Base-by-base conservation (phyloP, 495 filamentous ascomycete species). In the Hapsidospora chrysogenum region DNA sequence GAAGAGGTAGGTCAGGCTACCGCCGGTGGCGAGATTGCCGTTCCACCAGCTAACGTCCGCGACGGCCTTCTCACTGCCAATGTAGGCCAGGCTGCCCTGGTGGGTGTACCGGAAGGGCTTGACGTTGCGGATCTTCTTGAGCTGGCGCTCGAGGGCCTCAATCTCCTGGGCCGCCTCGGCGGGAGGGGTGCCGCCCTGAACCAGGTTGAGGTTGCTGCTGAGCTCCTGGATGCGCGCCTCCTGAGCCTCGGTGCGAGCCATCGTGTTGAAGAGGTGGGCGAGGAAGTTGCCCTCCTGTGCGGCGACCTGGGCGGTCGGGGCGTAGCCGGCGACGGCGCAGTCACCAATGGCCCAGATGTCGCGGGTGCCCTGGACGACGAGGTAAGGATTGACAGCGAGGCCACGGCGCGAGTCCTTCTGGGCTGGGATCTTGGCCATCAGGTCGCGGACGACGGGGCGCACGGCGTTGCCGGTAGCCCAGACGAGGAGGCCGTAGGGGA, bases 381-480 rank as follows among this genome's bases (percentile, higher is more conserved):
- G 80, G 65, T 93, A 97, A 54, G 96, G 92, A 57, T 97, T 96
- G 23, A 97, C 89, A 22, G 79, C 80, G 27, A 97, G 74, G 52
- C 89, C 89, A 42, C 89, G 82, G 41, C 89, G 80, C 15, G 92
- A 93, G 62, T 92, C 75, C 60, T 84, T 85, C 54, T 97, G 89
- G 6, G 84, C 89, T 8, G 92, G 85, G 39, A 97, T 82, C 56
- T 87, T 80, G 42, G 54, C 57, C 76, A 95, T 92, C 29, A 96
- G 73, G 56, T 96, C 87, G 47, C 74, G 78, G 52, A 96, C 71
- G 9, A 96, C 66, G 19, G 74, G 74, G 38, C 92, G 84, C 19
- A 97, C 64, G 14, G 89, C 85, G 52, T 97, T 97, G 56, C 92
- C 92, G 25, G 92, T 96, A 27, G 89, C 89, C 89, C 89, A 99